phyloP scores from a whole-genome alignment of 148 eudicot genomes.

The Rheum nobile region DNA sequence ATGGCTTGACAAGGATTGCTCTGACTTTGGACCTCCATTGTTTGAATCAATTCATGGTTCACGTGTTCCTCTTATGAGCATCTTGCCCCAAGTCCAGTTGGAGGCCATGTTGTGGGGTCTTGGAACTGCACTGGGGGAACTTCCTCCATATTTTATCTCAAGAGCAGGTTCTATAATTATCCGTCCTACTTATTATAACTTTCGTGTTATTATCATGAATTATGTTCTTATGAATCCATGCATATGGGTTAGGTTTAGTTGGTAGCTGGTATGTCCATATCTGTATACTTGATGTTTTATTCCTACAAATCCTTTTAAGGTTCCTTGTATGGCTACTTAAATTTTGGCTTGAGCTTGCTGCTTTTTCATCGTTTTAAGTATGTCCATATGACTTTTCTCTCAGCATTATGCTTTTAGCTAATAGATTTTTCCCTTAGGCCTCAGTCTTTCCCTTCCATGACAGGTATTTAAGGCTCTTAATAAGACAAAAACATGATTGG shows the following conservation, averaged over 20 bases:
- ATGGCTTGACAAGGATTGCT: slow-evolving; percentile 90
- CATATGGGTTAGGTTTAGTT: background rate
- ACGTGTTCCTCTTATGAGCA: slow-evolving; percentile 75
- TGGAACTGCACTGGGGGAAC: slow-evolving; percentile 98
- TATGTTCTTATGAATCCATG: background rate
- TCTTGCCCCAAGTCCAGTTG: slow-evolving; percentile 84
- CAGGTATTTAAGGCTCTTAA: background rate
- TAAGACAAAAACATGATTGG: background rate
- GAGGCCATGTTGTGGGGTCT: slow-evolving; percentile 93
- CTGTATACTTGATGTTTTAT: background rate
- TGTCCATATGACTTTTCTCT: background rate
- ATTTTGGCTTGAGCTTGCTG: background rate
- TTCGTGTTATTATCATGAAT: background rate
- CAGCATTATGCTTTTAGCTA: background rate
- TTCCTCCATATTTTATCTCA: slow-evolving; percentile 96
- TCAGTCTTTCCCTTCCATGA: background rate
- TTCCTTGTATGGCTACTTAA: background rate
- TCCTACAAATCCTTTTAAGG: background rate
- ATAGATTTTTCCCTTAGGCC: background rate
- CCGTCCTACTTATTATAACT: background rate
- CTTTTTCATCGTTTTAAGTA: background rate
- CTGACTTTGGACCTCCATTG: slow-evolving; percentile 71
- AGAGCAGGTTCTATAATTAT: slow-evolving; percentile 54
- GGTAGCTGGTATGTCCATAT: background rate
- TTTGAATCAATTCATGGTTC: slow-evolving; percentile 42